These are phyloP conservation scores for Termitomyces sp. DNA, from an alignment of 768 basidiomycete genomes.

Conservation along the genomic window DNA sequence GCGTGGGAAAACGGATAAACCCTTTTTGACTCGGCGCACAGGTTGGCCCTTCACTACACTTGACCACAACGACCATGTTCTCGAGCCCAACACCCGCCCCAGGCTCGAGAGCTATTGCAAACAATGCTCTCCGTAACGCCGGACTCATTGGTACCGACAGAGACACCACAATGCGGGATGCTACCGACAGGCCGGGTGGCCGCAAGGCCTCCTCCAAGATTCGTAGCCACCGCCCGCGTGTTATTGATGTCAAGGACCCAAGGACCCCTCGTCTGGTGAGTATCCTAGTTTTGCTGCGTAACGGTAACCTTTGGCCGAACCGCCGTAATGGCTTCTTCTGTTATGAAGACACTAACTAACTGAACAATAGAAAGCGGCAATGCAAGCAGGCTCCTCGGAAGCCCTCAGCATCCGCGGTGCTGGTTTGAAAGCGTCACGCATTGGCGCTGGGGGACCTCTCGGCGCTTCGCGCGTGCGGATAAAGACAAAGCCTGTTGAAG, in stretches of 20 bases:
- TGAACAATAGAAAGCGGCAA: conserved; percentile 25
- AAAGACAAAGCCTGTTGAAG: conserved; percentile 44
- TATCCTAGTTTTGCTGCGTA: conserved; percentile 32
- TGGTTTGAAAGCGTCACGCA: conserved; percentile 9
- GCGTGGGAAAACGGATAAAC: conserved; percentile 26
- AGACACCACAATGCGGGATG: conserved; percentile 73
- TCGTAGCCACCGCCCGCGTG: conserved; percentile 56
- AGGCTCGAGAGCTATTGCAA: conserved; percentile 54
- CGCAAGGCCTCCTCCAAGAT: conserved; percentile 66
- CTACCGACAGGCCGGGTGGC: conserved; percentile 65
- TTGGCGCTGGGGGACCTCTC: background rate
- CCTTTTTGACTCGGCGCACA: conserved; percentile 31
- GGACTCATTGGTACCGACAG: conserved; percentile 77
- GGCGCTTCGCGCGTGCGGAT: background rate
- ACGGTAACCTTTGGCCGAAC: background rate
- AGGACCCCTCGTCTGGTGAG: conserved; percentile 64
- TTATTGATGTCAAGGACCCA: conserved; percentile 57
- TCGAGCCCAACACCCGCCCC: conserved; percentile 59
- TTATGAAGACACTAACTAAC: background rate
- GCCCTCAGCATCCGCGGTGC: conserved; percentile 67
- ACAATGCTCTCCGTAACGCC: conserved; percentile 61
- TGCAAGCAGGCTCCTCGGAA: conserved; percentile 42
- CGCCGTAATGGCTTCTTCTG: background rate
- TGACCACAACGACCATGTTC: conserved; percentile 19
- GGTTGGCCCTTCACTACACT: conserved; percentile 17